Base-by-base conservation (phyloP, 495 filamentous ascomycete species). In the Hyphodiscus hymeniophilus region DNA sequence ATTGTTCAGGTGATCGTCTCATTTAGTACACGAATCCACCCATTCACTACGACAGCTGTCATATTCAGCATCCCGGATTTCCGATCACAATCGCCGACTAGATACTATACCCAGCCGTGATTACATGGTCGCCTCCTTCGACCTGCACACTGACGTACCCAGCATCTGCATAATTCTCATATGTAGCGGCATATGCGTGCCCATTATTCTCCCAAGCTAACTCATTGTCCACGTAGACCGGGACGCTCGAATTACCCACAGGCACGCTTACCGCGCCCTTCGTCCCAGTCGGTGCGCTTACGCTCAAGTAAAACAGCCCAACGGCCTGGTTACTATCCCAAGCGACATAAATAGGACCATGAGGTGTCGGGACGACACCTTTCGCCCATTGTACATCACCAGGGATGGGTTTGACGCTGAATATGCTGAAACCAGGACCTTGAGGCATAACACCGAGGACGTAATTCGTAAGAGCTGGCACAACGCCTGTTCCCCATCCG, bases 401-500 rank as follows among this genome's bases (percentile, higher is more conserved):
- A 6, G 59, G 59, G 8, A 63, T 48, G 0, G 68, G 69, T 7
- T 54, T 60, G 3, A 73, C 52, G 10, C 47, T 47, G 59, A 61
- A 73, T 1, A 50, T 51, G 15, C 43, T 38, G 47, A 70, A 73
- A 1, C 66, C 69, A 12, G 59, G 59, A 4, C 56, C 58, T n/a
- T 60, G 56, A 7, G 68, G 68, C n/a, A 53, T 55, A 4, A 71
- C 61, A 4, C 69, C 69, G 0, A 73, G 63, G 17, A 70, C 58
- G 34, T 69, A 66, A 16, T 62, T 66, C 10, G 55, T 67, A 32
- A 66, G 39, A 0, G 59, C 56, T 0, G 66, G 60, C 20, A 67
- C 63, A 16, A 66, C 58, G 13, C 68, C 68, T 2, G 66, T 71
- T 2, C 60, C 58, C 68, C 68, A 71, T 0, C 62, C 68, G 40